Evolutionary conservation across 2,329 filamentous ascomycete genomes (phyloP), one percentile per base, ranked within the genome.

Genomic region (Fusarium sp.): DNA sequence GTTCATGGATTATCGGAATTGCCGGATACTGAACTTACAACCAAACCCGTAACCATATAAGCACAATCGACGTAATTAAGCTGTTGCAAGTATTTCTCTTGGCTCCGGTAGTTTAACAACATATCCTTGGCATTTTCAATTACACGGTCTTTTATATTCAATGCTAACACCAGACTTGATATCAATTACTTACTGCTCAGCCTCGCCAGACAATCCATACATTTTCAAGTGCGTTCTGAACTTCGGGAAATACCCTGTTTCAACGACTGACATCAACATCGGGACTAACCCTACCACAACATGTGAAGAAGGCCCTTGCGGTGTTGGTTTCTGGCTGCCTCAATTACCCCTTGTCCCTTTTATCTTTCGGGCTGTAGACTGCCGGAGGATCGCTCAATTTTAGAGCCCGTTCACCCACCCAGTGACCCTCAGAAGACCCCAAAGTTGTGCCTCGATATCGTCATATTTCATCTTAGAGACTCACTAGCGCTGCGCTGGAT

Each of bases 401-500:
- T 45, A 65, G 49, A 58, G 35, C 41, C 64, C 55, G 42, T 53
- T 67, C 62, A 20, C 55, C 38, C 55, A 63, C 64, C 45, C 60
- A 60, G 49, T 67, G 46, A 44, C 57, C 42, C 59, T 61, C 49
- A 30, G 54, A 48, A 58, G 42, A 40, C 44, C 65, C 65, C 63
- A 65, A 64, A 65, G 23, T 50, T 37, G 50, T 61, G 56, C 71
- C 63, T 73, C 64, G 60, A 76, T 74, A 76, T 66, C 74, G 74
- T 76, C 74, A 76, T 76, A 53, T 50, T 63, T 75, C 62, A 66
- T 64, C 62, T 73, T 73, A 75, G 74, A 69, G 60, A 57, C 55
- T 55, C 54, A 64, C 69, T 76, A 76, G 74, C 64, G 62, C 40
- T 50, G 52, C 42, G 60, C 64, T 70, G 64, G 48, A 58, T 58